Evolutionary conservation across 148 eudicot genomes (phyloP).

Genomic region (Camellia granthamiana): DNA sequence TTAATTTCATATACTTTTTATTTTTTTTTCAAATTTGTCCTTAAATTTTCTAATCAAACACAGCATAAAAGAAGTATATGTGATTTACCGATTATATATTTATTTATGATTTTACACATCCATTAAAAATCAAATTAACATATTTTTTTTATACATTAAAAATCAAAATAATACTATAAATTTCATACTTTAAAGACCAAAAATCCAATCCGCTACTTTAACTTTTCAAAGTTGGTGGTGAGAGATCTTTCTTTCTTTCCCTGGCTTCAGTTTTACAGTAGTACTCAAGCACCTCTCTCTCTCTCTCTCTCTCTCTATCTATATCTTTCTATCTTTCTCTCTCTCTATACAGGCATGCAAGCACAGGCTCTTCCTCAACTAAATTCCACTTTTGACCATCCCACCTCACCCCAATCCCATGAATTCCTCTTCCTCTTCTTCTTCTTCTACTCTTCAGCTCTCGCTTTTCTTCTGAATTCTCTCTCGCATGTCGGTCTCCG

Average conservation of each 20-base stretch:
- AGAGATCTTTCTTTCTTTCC: background rate
- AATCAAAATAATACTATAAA: too few relatives aligned
- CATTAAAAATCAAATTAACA: too few relatives aligned
- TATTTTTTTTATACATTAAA: too few relatives aligned
- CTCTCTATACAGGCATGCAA: constrained; percentile 17
- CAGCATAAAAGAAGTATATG: too few relatives aligned
- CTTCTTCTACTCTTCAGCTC: background rate
- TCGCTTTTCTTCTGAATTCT: background rate
- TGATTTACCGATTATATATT: too few relatives aligned
- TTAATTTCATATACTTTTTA: rapidly evolving
- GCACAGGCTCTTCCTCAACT: background rate
- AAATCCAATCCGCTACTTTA: too few relatives aligned
- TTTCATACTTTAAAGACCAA: too few relatives aligned
- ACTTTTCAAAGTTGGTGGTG: constrained; percentile 14
- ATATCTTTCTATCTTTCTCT: background rate
- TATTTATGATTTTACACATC: too few relatives aligned
- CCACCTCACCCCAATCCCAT: constrained; percentile 23
- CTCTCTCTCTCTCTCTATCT: background rate
- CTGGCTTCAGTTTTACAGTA: constrained; percentile 10
- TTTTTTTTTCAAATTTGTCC: too few relatives aligned
- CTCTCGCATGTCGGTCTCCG: constrained; percentile 29
- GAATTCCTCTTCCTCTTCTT: constrained; percentile 9
- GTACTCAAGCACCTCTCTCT: background rate
- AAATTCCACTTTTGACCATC: constrained; percentile 16
- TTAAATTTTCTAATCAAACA: too few relatives aligned